Evolutionary conservation across 805 yeast species (phyloP), one percentile per base, ranked within the genome.

Genomic region (Cyberlindnera mycetangii): DNA sequence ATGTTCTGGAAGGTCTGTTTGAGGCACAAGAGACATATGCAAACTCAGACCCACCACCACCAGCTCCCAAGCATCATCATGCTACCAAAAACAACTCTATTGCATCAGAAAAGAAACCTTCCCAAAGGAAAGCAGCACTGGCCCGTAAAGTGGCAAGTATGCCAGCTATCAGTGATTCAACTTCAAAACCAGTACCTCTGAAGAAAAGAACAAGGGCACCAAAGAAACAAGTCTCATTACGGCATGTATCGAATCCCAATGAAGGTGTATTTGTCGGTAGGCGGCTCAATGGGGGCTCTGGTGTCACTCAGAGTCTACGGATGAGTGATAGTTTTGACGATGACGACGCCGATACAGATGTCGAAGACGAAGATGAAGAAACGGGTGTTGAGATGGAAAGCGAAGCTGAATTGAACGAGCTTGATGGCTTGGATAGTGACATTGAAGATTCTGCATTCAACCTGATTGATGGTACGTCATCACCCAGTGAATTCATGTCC

Each of bases 21-120:
- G 82, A 81, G 27, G 85, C 77, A 58, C 66, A 67, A 54, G 64
- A 77, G 47, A 45, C 71, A 43, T 69, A 78, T 58, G 79, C 85
- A 51, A 60, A 70, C 25, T 57, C 65, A 11, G 68, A 78, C 10
- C 81, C 82, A 3, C 82, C 82, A 3, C 82, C 83, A 14, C 77
- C 76, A 7, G 81, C 81, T 22, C 83, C 85, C 37, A 78, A 81
- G 53, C 84, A 81, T 54, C 84, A 80, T 41, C 82, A 84, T 57
- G 80, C 85, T 6, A 72, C 86, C 2, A 57, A 59, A 32, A 55
- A 50, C 25, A 50, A 44, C 24, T 53, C 64, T 3, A 32, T 47
- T 18, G 28, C 43, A 27, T 42, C 40, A 16, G 49, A 45, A 7
- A 51, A 44, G 44, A 47, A 48, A 7, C 43, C 48, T 17, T 19